phyloP scores from a whole-genome alignment of 2,329 filamentous ascomycete species.

The Fusarium phyllophilum region DNA sequence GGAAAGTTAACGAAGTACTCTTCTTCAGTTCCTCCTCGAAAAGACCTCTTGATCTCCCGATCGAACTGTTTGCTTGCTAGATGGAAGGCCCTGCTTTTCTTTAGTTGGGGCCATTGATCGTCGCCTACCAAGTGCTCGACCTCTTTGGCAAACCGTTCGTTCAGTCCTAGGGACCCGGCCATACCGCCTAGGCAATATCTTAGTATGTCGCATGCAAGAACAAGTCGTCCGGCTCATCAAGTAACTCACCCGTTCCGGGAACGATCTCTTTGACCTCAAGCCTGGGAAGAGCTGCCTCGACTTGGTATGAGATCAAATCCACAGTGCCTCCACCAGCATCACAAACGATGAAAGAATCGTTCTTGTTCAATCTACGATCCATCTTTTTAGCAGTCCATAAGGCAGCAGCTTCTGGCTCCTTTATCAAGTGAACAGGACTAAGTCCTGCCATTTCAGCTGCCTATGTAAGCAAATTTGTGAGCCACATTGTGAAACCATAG shows the following conservation, averaged over 20 bases:
- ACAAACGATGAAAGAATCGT: background rate
- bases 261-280: background rate
- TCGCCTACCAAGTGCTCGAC: background rate
- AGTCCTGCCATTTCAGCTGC: background rate
- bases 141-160: background rate
- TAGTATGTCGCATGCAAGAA: background rate
- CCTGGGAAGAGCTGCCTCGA: background rate
- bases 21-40: background rate
- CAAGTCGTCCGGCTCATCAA: background rate
- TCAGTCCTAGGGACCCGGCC: background rate
- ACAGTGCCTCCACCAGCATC: background rate
- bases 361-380: background rate
- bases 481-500: background rate
- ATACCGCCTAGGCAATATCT: background rate
- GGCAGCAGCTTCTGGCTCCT: background rate
- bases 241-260: background rate
- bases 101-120: background rate
- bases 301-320: background rate
- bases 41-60: background rate
- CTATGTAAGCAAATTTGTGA: background rate
- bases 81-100: background rate
- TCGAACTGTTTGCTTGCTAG: background rate
- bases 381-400: background rate
- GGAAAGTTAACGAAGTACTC: background rate
- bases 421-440: background rate